Conservation (phyloP, 441 rosid genomes). For the Cnidoscolus chayamansa region DNA sequence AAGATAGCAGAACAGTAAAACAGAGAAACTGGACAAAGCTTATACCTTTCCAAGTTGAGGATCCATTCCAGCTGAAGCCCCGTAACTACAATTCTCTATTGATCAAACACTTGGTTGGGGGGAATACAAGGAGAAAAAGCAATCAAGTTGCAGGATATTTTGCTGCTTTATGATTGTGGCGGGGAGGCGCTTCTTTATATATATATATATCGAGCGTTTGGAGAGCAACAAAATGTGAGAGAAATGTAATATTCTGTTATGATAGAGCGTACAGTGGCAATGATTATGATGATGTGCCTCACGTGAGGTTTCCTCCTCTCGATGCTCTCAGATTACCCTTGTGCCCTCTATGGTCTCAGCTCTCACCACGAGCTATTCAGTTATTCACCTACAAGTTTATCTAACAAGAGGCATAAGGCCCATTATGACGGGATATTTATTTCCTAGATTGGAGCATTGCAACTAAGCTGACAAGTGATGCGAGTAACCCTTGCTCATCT, state of each 20-base stretch:
- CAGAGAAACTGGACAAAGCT: background rate
- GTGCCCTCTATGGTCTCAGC: background rate
- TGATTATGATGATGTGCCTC: conserved; percentile 1
- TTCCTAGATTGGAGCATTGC: background rate
- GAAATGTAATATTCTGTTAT: background rate
- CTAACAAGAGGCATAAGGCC: background rate
- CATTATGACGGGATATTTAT: too few relatives aligned
- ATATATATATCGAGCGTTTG: background rate
- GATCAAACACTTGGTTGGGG: background rate
- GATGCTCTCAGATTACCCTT: background rate
- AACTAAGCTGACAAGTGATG: background rate
- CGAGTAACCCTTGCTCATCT: too few relatives aligned
- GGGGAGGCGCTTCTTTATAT: background rate
- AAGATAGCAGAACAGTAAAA: background rate
- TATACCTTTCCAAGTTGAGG: background rate
- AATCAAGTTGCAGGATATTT: background rate
- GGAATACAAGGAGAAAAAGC: background rate
- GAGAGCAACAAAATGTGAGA: background rate
- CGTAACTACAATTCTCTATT: too few relatives aligned
- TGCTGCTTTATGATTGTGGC: background rate
- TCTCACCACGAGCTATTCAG: background rate
- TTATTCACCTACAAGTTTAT: background rate
- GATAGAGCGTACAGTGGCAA: background rate
- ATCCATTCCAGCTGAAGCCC: background rate
- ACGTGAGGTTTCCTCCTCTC: conserved; percentile 4